phyloP scores from a whole-genome alignment of 306 rosid species.

The Trifolium pratense region DNA sequence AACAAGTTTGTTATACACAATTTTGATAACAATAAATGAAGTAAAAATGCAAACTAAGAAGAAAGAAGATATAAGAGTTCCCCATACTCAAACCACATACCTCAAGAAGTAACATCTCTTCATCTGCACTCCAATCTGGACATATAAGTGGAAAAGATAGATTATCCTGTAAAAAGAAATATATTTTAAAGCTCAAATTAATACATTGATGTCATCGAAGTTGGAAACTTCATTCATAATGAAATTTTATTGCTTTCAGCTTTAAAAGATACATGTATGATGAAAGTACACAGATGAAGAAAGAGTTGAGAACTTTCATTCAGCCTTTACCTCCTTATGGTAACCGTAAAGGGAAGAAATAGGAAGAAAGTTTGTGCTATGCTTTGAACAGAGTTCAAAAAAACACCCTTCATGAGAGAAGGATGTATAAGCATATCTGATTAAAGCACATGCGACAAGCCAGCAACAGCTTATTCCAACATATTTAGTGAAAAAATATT shows the following conservation, averaged over 20 bases:
- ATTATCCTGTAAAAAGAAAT: constrained; percentile 67
- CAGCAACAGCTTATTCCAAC: background rate
- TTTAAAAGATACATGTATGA: background rate
- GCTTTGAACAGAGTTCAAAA: constrained; percentile 17
- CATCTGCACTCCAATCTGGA: constrained; percentile 92
- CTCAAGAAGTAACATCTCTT: constrained; percentile 84
- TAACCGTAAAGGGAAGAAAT: background rate
- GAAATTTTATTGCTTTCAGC: constrained; percentile 24
- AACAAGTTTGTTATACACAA: constrained; percentile 17
- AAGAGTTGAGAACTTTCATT: constrained; percentile 32
- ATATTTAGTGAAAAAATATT: background rate
- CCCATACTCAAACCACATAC: constrained; percentile 45
- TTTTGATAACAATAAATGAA: constrained; percentile 24
- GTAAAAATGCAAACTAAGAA: constrained; percentile 8
- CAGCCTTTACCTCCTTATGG: constrained; percentile 18
- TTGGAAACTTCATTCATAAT: constrained; percentile 25
- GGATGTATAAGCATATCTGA: background rate
- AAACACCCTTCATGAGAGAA: background rate
- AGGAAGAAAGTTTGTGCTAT: constrained; percentile 3
- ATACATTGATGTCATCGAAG: constrained; percentile 14
- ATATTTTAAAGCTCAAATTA: constrained; percentile 13
- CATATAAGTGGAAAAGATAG: constrained; percentile 83
- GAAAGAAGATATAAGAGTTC: constrained; percentile 26
- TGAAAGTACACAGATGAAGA: constrained; percentile 17
- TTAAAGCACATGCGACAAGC: constrained; percentile 19